Evolutionary conservation across 768 basidiomycete genomes (phyloP).

Genomic region (Psilocybe azurescens): DNA sequence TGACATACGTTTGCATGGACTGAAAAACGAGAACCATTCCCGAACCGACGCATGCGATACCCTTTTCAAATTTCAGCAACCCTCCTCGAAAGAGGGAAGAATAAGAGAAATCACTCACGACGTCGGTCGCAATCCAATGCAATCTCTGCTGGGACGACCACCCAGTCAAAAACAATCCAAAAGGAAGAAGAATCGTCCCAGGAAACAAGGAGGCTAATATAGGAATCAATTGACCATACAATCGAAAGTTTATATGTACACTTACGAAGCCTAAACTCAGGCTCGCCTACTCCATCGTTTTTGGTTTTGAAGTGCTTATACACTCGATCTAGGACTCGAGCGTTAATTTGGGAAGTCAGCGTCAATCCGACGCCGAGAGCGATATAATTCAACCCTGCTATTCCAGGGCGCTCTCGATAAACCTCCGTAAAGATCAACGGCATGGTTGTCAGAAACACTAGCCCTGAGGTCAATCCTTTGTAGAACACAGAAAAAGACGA

Average conservation of each 20-base stretch:
- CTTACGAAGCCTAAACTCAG: slow-evolving; percentile 56
- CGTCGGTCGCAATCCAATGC: slow-evolving; percentile 75
- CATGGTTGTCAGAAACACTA: slow-evolving; percentile 73
- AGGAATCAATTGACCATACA: slow-evolving; percentile 1
- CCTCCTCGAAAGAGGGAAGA: background rate
- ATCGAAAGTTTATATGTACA: background rate
- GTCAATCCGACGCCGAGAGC: slow-evolving; percentile 72
- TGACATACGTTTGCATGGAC: slow-evolving; percentile 67
- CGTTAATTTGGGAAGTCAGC: slow-evolving; percentile 59
- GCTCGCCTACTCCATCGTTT: slow-evolving; percentile 49
- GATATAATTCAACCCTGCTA: slow-evolving; percentile 73
- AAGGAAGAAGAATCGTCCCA: slow-evolving; percentile 62
- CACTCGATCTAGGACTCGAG: slow-evolving; percentile 57
- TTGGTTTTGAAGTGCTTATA: slow-evolving; percentile 55
- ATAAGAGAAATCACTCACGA: slow-evolving; percentile 45
- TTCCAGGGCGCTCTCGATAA: slow-evolving; percentile 61
- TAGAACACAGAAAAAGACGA: background rate
- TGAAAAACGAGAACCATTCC: slow-evolving; percentile 68
- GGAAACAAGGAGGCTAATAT: slow-evolving; percentile 60
- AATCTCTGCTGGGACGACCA: slow-evolving; percentile 65
- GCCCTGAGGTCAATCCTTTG: background rate
- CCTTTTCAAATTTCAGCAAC: slow-evolving; percentile 38
- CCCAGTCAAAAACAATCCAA: slow-evolving; percentile 71
- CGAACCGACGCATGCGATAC: slow-evolving; percentile 59
- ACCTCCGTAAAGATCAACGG: slow-evolving; percentile 58